Conservation (phyloP, 148 eudicot genomes). For the Camellia lanceoleosa region DNA sequence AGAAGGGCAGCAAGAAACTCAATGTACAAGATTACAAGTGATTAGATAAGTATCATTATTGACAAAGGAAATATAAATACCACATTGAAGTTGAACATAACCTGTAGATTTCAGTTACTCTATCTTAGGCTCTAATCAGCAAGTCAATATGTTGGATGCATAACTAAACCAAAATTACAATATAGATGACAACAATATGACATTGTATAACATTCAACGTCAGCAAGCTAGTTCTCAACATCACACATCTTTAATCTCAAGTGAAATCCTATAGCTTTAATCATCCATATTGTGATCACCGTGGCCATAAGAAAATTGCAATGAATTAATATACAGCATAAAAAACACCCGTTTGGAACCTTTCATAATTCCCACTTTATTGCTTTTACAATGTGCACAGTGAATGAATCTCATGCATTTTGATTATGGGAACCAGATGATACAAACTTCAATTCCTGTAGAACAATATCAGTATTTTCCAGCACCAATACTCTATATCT, state of each 20-base stretch:
- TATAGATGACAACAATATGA: no score
- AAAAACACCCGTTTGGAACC: no score
- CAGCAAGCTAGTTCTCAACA: neutral
- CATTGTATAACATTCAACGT: no score
- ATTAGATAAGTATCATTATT: neutral
- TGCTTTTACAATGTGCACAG: neutral
- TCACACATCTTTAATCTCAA: neutral
- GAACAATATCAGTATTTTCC: no score
- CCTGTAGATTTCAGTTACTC: neutral
- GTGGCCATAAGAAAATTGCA: neutral
- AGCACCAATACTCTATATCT: no score
- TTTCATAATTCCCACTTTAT: no score
- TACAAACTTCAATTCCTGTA: neutral
- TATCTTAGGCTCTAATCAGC: neutral
- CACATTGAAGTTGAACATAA: neutral
- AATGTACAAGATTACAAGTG: neutral
- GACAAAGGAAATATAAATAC: neutral
- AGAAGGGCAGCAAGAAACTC: neutral
- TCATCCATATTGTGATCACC: neutral
- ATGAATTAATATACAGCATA: neutral
- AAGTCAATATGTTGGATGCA: neutral
- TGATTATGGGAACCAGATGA: neutral
- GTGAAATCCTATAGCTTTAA: neutral
- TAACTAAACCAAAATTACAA: neutral
- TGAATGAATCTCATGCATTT: neutral